Evolutionary conservation across 2,329 filamentous ascomycete genomes (phyloP).

Genomic region (Ophiosphaerella korrae): DNA sequence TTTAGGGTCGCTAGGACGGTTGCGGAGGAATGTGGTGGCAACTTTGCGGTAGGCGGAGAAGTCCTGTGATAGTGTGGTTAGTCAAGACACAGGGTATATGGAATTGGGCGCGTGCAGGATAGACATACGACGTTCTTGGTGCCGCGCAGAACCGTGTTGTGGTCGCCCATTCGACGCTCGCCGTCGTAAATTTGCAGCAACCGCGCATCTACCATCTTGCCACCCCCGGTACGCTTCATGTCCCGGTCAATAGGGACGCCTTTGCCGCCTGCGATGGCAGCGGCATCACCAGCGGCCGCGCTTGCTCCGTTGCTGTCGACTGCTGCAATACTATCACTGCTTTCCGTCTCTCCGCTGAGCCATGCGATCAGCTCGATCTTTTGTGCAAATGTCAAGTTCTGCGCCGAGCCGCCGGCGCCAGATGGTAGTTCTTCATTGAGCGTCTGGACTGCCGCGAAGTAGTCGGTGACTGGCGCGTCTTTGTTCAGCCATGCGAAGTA

Average conservation of each 20-base stretch:
- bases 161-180: constrained; percentile 89
- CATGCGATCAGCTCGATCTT: constrained; percentile 89
- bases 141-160: constrained; percentile 84
- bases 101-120: not conserved
- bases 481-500: constrained; percentile 97
- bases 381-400: constrained; percentile 91
- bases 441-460: constrained; percentile 80
- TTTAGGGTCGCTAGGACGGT: constrained; percentile 48
- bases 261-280: constrained; percentile 57
- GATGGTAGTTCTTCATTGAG: constrained; percentile 76
- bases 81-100: constrained; percentile 12
- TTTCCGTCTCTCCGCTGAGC: constrained; percentile 79
- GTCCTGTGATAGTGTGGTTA: constrained; percentile 63
- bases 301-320: constrained; percentile 66
- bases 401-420: constrained; percentile 70
- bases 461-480: constrained; percentile 86
- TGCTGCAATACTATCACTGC: constrained; percentile 91
- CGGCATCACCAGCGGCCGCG: constrained; percentile 56
- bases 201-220: constrained; percentile 70
- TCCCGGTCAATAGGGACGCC: constrained; percentile 49
- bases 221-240: constrained; percentile 41
- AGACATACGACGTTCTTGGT: constrained; percentile 80
- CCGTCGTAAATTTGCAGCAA: constrained; percentile 88
- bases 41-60: constrained; percentile 92
- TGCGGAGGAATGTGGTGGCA: constrained; percentile 74